A percentile compares a stretch with the other conserved stretches of the same genome.
Conservation (phyloP, 2,329 filamentous ascomycete species). For the Drechslerella dactyloides region DNA sequence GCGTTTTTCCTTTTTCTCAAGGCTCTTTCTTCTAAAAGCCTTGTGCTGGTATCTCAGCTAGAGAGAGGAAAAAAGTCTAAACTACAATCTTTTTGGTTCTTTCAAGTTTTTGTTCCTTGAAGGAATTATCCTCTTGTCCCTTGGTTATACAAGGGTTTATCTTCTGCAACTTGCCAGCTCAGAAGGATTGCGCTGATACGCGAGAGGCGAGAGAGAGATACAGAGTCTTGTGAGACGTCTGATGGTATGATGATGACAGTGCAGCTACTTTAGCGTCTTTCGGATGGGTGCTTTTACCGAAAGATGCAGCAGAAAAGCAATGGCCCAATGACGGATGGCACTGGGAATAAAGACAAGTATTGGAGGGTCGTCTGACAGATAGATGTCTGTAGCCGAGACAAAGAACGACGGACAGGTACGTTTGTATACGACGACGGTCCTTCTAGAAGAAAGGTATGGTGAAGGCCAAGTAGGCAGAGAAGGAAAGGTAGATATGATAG, state of each 20-base stretch:
- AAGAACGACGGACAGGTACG: conserved; percentile 13
- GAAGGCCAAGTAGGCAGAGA: conserved; percentile 28
- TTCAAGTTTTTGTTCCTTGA: conserved; percentile 6
- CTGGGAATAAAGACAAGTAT: conserved; percentile 5
- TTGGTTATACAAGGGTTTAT: conserved; percentile 46
- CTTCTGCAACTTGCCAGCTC: conserved; percentile 43
- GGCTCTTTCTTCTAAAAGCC: conserved; percentile 3
- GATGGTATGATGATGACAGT: conserved; percentile 11
- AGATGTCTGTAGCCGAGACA: conserved; percentile 46
- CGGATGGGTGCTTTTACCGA: conserved; percentile 26
- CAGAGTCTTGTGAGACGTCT: conserved; percentile 9
- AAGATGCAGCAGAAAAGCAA: conserved; percentile 6
- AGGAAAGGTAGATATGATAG: conserved; percentile 6
- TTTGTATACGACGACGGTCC: too few species aligned
- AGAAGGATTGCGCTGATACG: conserved; percentile 42
- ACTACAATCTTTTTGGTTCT: conserved; percentile 18
- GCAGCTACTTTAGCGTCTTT: conserved; percentile 11
- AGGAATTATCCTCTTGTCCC: conserved; percentile 10
- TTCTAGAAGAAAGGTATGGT: conserved; percentile 31
- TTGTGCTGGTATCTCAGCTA: conserved; percentile 12
- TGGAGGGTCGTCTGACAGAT: not conserved
- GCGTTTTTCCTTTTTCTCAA: conserved; percentile 17
- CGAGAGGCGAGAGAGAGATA: conserved; percentile 23
- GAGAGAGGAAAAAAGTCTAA: conserved; percentile 1
- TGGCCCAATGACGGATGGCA: conserved; percentile 7